Conservation (phyloP, 805 yeast genomes). For the Myxozyma neotropica region DNA sequence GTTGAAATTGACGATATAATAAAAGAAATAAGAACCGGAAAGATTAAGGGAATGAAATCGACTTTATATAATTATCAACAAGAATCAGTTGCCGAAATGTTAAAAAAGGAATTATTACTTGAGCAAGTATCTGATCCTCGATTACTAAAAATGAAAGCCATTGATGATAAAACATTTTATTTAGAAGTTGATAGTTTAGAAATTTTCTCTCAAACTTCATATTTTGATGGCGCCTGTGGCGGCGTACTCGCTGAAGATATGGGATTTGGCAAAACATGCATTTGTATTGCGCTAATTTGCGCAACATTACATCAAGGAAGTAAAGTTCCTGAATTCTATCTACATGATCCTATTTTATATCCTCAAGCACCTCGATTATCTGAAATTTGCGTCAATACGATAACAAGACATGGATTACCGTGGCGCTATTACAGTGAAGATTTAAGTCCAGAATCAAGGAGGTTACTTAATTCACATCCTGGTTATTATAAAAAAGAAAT, state of each 20-base stretch:
- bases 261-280: conserved; percentile 65
- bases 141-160: conserved; percentile 40
- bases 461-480: conserved; percentile 45
- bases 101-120: conserved; percentile 52
- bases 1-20: conserved; percentile 33
- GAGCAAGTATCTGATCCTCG: conserved; percentile 44
- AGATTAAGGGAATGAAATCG: conserved; percentile 54
- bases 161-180: conserved; percentile 36
- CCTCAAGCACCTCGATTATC: conserved; percentile 40
- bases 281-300: conserved; percentile 60
- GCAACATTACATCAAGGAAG: conserved; percentile 57
- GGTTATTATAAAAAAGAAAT: conserved; percentile 50
- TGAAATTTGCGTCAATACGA: conserved; percentile 49
- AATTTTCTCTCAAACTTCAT: conserved; percentile 47
- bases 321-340: conserved; percentile 45
- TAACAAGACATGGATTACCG: conserved; percentile 55
- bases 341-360: conserved; percentile 30
- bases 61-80: conserved; percentile 59
- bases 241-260: conserved; percentile 69
- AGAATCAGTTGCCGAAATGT: conserved; percentile 64
- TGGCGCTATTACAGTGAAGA: conserved; percentile 55
- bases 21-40: conserved; percentile 39
- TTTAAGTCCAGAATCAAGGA: conserved; percentile 51
- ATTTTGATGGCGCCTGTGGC: conserved; percentile 55
- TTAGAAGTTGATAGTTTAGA: conserved; percentile 44